A percentile compares a stretch with the other conserved stretches of the same genome.
Conservation (phyloP, 768 basidiomycete species). For the Agrocybe pediades region DNA sequence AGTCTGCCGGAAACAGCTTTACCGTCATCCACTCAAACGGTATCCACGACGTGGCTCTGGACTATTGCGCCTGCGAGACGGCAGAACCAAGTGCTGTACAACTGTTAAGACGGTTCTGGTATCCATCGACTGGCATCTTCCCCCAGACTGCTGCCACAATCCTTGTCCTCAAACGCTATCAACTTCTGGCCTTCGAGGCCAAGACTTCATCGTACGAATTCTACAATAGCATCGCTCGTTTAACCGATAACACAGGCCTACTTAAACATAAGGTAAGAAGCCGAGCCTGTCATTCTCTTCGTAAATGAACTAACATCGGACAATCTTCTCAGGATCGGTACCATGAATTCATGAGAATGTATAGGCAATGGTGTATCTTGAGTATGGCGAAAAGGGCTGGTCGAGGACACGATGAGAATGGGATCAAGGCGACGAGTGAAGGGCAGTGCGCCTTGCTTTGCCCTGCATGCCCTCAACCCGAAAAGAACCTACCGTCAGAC, state of each 20-base stretch:
- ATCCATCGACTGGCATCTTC: slow-evolving; percentile 26
- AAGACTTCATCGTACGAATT: slow-evolving; percentile 34
- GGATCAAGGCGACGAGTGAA: slow-evolving; percentile 10
- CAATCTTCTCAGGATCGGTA: slow-evolving; percentile 16
- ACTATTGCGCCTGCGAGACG: slow-evolving; percentile 32
- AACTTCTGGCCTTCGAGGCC: slow-evolving; percentile 29
- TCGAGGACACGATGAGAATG: slow-evolving; percentile 13
- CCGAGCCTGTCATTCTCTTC: slow-evolving; percentile 5
- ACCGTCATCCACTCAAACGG: slow-evolving; percentile 30
- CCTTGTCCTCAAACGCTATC: slow-evolving; percentile 27
- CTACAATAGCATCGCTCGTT: slow-evolving; percentile 24
- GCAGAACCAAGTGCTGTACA: slow-evolving; percentile 21
- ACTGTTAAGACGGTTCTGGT: slow-evolving; percentile 30
- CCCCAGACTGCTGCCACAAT: slow-evolving; percentile 34
- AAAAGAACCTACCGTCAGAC: slow-evolving; percentile 18
- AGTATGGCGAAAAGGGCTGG: slow-evolving; percentile 16
- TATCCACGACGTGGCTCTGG: slow-evolving; percentile 31
- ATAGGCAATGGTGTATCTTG: slow-evolving; percentile 20
- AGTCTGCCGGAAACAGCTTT: no score
- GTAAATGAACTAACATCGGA: not conserved
- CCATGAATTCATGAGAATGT: slow-evolving; percentile 16
- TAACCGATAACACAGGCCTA: slow-evolving; percentile 34
- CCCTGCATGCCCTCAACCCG: slow-evolving; percentile 21
- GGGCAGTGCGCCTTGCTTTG: slow-evolving; percentile 23
- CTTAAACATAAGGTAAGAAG: not conserved